Percentiles rank a stretch among this genome's conserved stretches.
Evolutionary conservation across 164 flowering plant genomes (phyloP).

Genomic region (Echeveria elegans): DNA sequence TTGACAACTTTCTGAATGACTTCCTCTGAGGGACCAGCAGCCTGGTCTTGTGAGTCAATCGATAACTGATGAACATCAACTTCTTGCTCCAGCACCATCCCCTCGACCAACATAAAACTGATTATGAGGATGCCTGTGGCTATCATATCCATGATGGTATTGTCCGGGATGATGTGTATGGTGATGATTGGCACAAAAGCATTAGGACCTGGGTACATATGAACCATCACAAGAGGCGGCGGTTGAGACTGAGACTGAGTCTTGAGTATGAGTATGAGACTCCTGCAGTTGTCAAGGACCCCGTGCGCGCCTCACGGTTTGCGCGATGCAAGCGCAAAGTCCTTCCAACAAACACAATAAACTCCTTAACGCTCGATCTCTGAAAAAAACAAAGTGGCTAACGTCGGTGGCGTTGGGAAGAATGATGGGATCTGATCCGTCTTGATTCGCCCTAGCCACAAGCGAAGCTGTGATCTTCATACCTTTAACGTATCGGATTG

Average conservation of each 20-base stretch:
- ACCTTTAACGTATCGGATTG: too few species aligned
- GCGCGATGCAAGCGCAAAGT: too few species aligned
- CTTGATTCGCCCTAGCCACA: too few species aligned
- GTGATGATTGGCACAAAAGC: slow-evolving; percentile 22
- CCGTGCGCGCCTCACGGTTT: too few species aligned
- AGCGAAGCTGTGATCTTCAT: too few species aligned
- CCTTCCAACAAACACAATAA: too few species aligned
- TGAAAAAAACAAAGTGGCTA: too few species aligned
- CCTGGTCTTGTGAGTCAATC: slow-evolving; percentile 21
- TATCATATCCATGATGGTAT: slow-evolving; percentile 13
- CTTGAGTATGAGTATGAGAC: too few species aligned
- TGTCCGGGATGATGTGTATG: slow-evolving; percentile 19
- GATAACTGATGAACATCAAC: slow-evolving; percentile 13
- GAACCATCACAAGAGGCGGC: slow-evolving; percentile 26
- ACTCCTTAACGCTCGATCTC: too few species aligned
- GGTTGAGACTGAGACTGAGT: not conserved
- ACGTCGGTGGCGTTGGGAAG: too few species aligned
- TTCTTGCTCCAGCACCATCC: slow-evolving; percentile 16
- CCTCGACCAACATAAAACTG: slow-evolving; percentile 12
- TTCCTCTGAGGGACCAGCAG: slow-evolving; percentile 39
- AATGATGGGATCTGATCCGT: too few species aligned
- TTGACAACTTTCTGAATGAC: slow-evolving; percentile 48
- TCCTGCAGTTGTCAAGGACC: too few species aligned
- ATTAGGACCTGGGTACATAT: slow-evolving; percentile 22
- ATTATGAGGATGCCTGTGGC: slow-evolving; percentile 13